Evolutionary conservation across 2,329 filamentous ascomycete species (phyloP).

Genomic region (Aspergillaceae sp.): DNA sequence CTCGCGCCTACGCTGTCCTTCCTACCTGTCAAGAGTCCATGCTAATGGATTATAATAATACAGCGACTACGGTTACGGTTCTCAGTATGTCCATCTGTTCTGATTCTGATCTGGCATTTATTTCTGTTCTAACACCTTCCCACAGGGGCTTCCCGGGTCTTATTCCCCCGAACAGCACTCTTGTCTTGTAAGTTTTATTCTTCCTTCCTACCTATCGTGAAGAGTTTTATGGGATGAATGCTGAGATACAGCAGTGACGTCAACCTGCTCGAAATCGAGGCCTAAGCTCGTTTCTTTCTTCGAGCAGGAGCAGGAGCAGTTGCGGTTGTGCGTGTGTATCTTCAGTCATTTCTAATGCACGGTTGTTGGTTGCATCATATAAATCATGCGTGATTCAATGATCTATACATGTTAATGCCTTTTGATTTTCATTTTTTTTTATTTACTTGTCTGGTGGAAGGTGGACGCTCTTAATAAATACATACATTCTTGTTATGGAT

Average conservation of each 20-base stretch:
- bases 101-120: too few species aligned
- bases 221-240: background rate
- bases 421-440: too few species aligned
- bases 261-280: conserved; percentile 39
- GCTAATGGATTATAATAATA: conserved; percentile 3
- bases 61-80: conserved; percentile 35
- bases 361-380: too few species aligned
- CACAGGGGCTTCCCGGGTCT: conserved; percentile 65
- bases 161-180: conserved; percentile 65
- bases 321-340: too few species aligned
- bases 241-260: background rate
- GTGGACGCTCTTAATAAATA: too few species aligned
- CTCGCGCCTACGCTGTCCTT: background rate
- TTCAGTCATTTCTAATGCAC: too few species aligned
- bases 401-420: too few species aligned
- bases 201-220: background rate
- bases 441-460: too few species aligned
- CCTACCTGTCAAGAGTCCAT: conserved; percentile 2
- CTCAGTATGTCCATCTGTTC: conserved; percentile 23
- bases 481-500: too few species aligned
- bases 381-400: too few species aligned
- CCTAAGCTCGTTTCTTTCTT: conserved; percentile 24
- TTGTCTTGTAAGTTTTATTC: conserved; percentile 65
- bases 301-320: background rate
- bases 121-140: background rate